A percentile compares a stretch with the other conserved stretches of the same genome.
Evolutionary conservation across 2,329 filamentous ascomycete species (phyloP).

Genomic region (Ophiostoma sp.): DNA sequence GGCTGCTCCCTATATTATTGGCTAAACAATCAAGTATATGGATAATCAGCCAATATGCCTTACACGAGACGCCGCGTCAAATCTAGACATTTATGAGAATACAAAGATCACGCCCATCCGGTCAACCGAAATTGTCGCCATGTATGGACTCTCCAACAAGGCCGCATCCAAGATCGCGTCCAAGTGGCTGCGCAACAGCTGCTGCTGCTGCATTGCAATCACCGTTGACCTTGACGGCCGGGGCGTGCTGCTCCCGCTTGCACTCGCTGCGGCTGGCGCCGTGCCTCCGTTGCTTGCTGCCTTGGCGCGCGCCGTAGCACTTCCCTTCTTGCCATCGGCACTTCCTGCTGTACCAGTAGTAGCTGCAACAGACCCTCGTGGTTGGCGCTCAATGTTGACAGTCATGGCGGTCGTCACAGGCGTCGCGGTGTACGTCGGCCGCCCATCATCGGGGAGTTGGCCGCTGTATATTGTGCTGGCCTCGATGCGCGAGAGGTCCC

Average conservation of each 20-base stretch:
- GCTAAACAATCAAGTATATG: not conserved
- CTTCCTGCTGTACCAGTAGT: constrained; percentile 17
- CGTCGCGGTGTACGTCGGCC: constrained; percentile 64
- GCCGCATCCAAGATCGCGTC: constrained; percentile 84
- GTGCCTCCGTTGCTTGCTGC: constrained; percentile 21
- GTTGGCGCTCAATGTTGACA: constrained; percentile 59
- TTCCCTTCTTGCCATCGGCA: constrained; percentile 27
- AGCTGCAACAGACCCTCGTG: constrained; percentile 25
- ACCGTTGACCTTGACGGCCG: constrained; percentile 69
- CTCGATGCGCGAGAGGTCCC: constrained; percentile 77
- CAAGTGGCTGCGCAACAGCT: constrained; percentile 76
- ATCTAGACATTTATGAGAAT: constrained; percentile 44
- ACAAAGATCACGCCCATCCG: constrained; percentile 85
- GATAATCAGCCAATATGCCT: not conserved
- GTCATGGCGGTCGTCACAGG: constrained; percentile 59
- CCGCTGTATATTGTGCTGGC: constrained; percentile 77
- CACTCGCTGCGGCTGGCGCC: constrained; percentile 35
- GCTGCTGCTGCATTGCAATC: constrained; percentile 81
- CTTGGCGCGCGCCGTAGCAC: constrained; percentile 4
- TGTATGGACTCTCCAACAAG: constrained; percentile 82
- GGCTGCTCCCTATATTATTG: not conserved
- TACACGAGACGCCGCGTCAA: not conserved
- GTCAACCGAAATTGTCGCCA: constrained; percentile 88
- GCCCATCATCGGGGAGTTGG: constrained; percentile 61
- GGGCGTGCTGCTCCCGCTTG: constrained; percentile 27